Evolutionary conservation across 345 rosid species (phyloP).

Genomic region (Barbarea vulgaris): DNA sequence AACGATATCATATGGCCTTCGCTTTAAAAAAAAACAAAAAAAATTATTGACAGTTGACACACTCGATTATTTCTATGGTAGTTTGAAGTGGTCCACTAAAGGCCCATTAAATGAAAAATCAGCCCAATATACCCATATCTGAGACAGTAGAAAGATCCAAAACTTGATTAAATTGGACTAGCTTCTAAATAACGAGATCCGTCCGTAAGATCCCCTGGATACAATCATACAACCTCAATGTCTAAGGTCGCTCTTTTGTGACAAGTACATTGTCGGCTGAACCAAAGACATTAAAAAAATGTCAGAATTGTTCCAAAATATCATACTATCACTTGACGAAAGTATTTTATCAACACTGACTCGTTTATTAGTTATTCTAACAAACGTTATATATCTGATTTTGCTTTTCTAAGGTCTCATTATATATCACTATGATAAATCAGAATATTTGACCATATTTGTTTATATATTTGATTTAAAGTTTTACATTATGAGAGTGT

Average conservation of each 20-base stretch:
- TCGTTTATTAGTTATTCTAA: neutral
- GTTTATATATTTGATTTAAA: neutral
- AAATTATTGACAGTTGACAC: neutral
- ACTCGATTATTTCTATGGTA: neutral
- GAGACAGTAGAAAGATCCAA: neutral
- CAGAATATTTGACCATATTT: neutral
- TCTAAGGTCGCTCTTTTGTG: neutral
- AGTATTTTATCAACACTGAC: neutral
- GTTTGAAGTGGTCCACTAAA: neutral
- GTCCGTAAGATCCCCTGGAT: neutral
- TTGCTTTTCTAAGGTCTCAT: neutral
- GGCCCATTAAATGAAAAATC: neutral
- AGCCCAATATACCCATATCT: neutral
- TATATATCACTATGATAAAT: neutral
- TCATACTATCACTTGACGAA: neutral
- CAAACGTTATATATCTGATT: neutral
- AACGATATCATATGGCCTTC: neutral
- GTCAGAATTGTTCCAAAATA: neutral
- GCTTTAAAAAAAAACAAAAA: no score
- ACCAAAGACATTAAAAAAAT: no score
- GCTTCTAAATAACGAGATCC: neutral
- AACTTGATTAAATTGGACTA: neutral
- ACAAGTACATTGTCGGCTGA: neutral
- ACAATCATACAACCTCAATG: neutral
- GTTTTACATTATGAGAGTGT: neutral